phyloP scores from a whole-genome alignment of 176 grass and related monocot species.

The Tillandsia leiboldiana region DNA sequence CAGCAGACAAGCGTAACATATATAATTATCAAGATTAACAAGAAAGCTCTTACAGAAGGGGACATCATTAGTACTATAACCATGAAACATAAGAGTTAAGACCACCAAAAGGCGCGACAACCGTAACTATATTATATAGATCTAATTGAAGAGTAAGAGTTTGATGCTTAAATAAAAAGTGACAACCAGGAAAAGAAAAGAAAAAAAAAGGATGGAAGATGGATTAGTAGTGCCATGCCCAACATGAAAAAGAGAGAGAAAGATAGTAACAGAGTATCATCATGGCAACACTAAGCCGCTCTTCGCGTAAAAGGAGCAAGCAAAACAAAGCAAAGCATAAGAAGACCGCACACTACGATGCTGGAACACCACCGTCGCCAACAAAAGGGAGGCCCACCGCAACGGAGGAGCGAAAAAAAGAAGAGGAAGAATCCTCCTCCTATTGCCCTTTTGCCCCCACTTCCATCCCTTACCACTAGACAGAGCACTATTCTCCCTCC shows the following conservation, averaged over 20 bases:
- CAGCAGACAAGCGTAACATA: too few relatives aligned
- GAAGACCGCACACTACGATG: background rate
- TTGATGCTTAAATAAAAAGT: too few relatives aligned
- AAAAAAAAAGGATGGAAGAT: background rate
- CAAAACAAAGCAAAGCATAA: background rate
- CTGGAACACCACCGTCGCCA: background rate
- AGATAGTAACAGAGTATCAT: background rate
- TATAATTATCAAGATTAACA: too few relatives aligned
- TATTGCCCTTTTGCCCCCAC: constrained; percentile 7
- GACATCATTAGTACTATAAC: too few relatives aligned
- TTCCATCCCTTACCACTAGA: constrained; percentile 9
- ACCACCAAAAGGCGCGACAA: too few relatives aligned
- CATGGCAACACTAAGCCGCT: constrained; percentile 7
- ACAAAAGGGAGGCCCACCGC: background rate
- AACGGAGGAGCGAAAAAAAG: constrained; percentile 13
- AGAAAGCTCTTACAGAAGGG: too few relatives aligned
- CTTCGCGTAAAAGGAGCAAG: background rate
- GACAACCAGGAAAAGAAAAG: too few relatives aligned
- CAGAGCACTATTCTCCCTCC: constrained; percentile 13
- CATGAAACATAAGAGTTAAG: too few relatives aligned
- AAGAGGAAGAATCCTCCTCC: background rate
- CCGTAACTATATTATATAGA: too few relatives aligned
- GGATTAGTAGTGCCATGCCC: constrained; percentile 14
- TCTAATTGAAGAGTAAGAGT: too few relatives aligned
- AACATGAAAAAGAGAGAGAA: constrained; percentile 10